Evolutionary conservation across 306 rosid genomes (phyloP), one percentile per base, ranked within the genome.

Genomic region (Ammopiptanthus mongolicus): DNA sequence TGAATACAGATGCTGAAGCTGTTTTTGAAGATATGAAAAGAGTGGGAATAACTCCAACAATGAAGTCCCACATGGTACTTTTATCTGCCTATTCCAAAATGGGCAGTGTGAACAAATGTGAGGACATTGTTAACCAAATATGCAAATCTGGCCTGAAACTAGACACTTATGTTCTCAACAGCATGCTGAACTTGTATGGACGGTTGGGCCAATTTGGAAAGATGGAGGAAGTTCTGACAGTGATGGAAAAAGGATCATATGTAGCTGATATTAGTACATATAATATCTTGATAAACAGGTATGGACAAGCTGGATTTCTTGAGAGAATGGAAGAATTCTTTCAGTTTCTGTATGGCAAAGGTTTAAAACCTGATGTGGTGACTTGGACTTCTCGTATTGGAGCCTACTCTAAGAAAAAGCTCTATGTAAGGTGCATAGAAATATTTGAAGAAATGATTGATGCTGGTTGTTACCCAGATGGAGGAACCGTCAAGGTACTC

Each of bases 31-130:
- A 90, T 73, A 95, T 90, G 97, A 89, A 84, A 74, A 84, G 88
- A 80, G 78, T 89, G 48, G 97, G 97, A 66, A 90, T 95, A 56
- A 90, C 85, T 29, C 97, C 96, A 76, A 92, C 97, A 39, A 90
- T 90, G 93, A 95, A 92, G 79, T 95, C 99, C 70, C 97, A 92
- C 75, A 90, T 92, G 99, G 89, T 92, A 61, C 97, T 95, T 76
- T 61, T 90, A 14, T 90, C 93, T 8, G 97, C 97, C 55, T 89
- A 87, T 84, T 92, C 97, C 13, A 87, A 80, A 76, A 58, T 83
- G 2, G 90, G 99, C 10, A 90, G 81, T 52, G 88, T 87, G 56
- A 79, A 82, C 10, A 92, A 86, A 80, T 95, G 97, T 67, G 99
- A 92, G 72, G 90, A 87, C 42, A 84, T 92, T 37, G 87, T 95